These are phyloP conservation scores for Quercus variabilis DNA, from an alignment of 306 rosid species.

Conservation along the genomic window DNA sequence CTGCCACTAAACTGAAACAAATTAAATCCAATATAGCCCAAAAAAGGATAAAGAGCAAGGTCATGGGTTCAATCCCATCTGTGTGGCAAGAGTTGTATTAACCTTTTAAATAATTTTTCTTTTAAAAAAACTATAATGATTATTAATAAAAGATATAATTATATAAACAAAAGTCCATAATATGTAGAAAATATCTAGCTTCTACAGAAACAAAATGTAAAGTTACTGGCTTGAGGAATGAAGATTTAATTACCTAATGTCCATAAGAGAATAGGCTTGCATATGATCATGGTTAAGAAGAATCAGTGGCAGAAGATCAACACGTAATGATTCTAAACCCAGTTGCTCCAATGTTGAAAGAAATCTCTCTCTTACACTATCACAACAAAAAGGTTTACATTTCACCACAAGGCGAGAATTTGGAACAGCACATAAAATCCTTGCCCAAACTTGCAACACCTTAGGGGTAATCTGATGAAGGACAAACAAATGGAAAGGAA, in stretches of 20 bases:
- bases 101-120: no score
- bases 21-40: background rate
- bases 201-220: background rate
- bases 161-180: background rate
- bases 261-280: constrained; percentile 99
- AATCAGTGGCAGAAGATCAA: constrained; percentile 95
- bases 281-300: constrained; percentile 94
- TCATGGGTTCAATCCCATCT: background rate
- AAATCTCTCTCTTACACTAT: constrained; percentile 88
- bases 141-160: background rate
- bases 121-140: background rate
- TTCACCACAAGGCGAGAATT: constrained; percentile 98
- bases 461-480: constrained; percentile 81
- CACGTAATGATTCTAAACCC: constrained; percentile 89
- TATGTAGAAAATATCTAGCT: background rate
- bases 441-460: constrained; percentile 96
- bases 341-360: constrained; percentile 83
- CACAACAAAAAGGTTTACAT: constrained; percentile 98
- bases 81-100: background rate
- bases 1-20: background rate
- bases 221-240: background rate
- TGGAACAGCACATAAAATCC: constrained; percentile 82
- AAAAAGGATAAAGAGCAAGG: background rate
- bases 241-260: constrained; percentile 67
- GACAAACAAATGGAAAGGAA: background rate